Base-by-base conservation (phyloP, 1,284 basidiomycete genomes). In the Heterobasidion irregulare region DNA sequence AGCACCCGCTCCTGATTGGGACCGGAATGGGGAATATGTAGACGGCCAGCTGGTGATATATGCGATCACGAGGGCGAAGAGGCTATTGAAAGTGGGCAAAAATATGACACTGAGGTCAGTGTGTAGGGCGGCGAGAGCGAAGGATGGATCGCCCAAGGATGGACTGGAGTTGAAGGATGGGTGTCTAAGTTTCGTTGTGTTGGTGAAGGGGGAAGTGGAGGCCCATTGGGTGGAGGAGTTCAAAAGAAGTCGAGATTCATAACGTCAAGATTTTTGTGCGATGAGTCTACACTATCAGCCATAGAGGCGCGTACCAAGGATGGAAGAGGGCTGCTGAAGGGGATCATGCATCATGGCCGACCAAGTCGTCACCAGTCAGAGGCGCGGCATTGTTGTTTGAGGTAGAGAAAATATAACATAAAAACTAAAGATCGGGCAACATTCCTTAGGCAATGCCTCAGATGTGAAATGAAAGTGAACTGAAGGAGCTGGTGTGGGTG, bases 181-280 rank as follows among this genome's bases (percentile, higher is more conserved):
- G 0, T 88, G 90, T 66, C 65, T 97, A 67, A 86, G 85, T 35
- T 90, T 98, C 63, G 84, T 86, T 15, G 89, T 98, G 8, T 66
- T 97, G 54, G 88, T 89, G 2, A 94, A 86, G 68, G 93, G 93
- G 0, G 75, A 76, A n/a, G 79, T 80, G 55, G 94, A 97, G 67
- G 79, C 82, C 67, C 81, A 79, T 59, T 98, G 95, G 94, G 80
- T 98, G 33, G 84, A 87, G n/a, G 84, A 91, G 58, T 95, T 86
- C 75, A 98, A 98, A 74, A 77, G 72, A 64, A 73, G 65, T 32
- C 69, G 83, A 64, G 72, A 71, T 6, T 8, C 16, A 38, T 56
- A 47, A 34, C 32, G 15, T 41, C n/a, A 45, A 34, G 15, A 1
- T 2, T 50, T 19, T 18, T 33, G 13, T 16, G n/a, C 19, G 19